Conservation (phyloP, 306 rosid species). For the Senna tora region DNA sequence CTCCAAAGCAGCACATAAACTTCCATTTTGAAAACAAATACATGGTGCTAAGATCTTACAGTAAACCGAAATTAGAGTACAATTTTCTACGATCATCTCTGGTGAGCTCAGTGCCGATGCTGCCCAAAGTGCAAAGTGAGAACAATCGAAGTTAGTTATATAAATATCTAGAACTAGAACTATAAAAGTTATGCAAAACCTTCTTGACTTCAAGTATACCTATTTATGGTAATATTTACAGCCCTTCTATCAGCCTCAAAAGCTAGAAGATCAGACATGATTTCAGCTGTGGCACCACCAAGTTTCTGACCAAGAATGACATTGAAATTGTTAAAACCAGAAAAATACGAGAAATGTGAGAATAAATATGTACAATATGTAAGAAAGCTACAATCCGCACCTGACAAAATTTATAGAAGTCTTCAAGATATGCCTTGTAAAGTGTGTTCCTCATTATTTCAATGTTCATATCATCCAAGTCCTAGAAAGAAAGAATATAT, state of each 20-base stretch:
- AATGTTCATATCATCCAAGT: constrained; percentile 98
- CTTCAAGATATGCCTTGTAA: constrained; percentile 98
- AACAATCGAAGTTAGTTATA: constrained; percentile 27
- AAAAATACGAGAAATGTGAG: not conserved
- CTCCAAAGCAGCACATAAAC: constrained; percentile 30
- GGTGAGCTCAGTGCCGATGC: constrained; percentile 98
- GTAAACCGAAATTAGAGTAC: constrained; percentile 91
- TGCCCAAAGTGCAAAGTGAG: constrained; percentile 42
- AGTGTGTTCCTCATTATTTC: constrained; percentile 99
- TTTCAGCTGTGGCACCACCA: constrained; percentile 97
- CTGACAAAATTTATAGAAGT: constrained; percentile 94
- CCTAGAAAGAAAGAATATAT: constrained; percentile 48
- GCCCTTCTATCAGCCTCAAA: constrained; percentile 99
- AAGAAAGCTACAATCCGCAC: constrained; percentile 42
- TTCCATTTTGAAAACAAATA: not conserved
- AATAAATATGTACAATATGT: not conserved
- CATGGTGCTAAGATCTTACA: constrained; percentile 60
- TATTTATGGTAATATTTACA: constrained; percentile 89
- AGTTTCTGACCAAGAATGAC: constrained; percentile 68
- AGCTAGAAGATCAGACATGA: constrained; percentile 97
- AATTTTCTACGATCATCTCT: constrained; percentile 92
- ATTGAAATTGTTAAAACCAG: constrained; percentile 37
- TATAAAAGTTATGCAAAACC: constrained; percentile 4
- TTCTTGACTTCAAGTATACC: constrained; percentile 51
- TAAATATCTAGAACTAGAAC: constrained; percentile 21